Percentiles rank a stretch among this genome's conserved stretches.
Conservation (phyloP, 345 rosid genomes). For the Syzygium oleosum region DNA sequence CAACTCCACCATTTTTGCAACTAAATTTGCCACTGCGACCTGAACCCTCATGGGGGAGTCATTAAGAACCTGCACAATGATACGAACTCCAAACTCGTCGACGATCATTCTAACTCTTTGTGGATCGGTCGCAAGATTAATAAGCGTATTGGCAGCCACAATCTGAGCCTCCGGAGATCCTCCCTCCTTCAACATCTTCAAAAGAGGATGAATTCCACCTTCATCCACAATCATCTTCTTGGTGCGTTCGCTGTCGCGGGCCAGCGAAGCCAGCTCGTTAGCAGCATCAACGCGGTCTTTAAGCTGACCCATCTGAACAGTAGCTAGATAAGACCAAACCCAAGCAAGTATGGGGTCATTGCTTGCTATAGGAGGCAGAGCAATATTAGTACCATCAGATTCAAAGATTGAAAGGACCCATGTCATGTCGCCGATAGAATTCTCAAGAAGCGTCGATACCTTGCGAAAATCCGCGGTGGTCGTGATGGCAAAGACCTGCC, state of each 20-base stretch:
- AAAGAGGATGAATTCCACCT: conserved; percentile 37
- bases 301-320: conserved; percentile 40
- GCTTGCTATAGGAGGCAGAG: conserved; percentile 57
- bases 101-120: conserved; percentile 31
- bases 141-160: conserved; percentile 37
- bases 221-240: conserved; percentile 56
- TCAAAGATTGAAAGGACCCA: conserved; percentile 51
- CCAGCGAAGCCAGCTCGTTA: conserved; percentile 40
- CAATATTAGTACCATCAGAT: conserved; percentile 23
- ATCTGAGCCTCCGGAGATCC: conserved; percentile 37
- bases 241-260: conserved; percentile 44
- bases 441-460: conserved; percentile 30
- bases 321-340: conserved; percentile 51
- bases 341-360: conserved; percentile 65
- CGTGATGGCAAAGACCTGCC: conserved; percentile 52
- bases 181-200: conserved; percentile 48
- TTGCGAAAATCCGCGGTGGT: conserved; percentile 49
- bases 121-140: conserved; percentile 18
- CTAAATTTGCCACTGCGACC: conserved; percentile 38
- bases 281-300: conserved; percentile 44
- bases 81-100: conserved; percentile 24
- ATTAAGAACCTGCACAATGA: conserved; percentile 35
- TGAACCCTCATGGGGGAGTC: conserved; percentile 45
- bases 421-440: conserved; percentile 49
- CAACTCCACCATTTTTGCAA: conserved; percentile 40